Evolutionary conservation across 192 early-diverging fungal genomes (phyloP), one percentile per base, ranked within the genome.

Genomic region (Backusella liffmaniae): DNA sequence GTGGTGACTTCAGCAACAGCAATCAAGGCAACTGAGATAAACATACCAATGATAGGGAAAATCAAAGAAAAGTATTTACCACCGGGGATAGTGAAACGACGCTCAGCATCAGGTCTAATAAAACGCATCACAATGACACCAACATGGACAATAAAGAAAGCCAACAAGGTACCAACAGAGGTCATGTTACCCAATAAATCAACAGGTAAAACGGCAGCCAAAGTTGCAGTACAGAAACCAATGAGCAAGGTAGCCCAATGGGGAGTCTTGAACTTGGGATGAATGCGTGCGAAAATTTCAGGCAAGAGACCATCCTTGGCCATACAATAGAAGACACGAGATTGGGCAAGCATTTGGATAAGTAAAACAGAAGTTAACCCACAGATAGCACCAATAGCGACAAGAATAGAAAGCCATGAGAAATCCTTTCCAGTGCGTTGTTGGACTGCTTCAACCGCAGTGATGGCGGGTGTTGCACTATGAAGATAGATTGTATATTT

Each of bases 281-380:
- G 91, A 39, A 96, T 79, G 36, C 88, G 87, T 30, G 90, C 86
- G 73, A 96, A 92, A 16, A 89, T 70, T 18, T 79, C 44, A 1
- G 95, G 94, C n/a, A 97, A 85, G 41, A 97, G 79, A 7, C 96
- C 95, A 81, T 97, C 96, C 44, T 90, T 80, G 23, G 94, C 91
- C 96, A 97, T 96, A 34, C 92, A 84, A 42, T 91, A 90, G 68
- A 96, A 93, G 41, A 97, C 94, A 73, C 96, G 94, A 4, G 95
- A 92, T 82, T 97, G 96, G 36, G 86, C 93, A 72, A 96, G 86
- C 69, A 96, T 74, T 36, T 88, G 53, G 18, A 91, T 85, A 10
- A 96, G 86, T 21, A 96, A 92, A 0, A 96, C 96, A 3, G 94
- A 95, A 0, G 87, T 89, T 1, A 96, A 87, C 16, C 94, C 96